Evolutionary conservation across 1,139 yeast species (phyloP).

Genomic region (Candida sp.): DNA sequence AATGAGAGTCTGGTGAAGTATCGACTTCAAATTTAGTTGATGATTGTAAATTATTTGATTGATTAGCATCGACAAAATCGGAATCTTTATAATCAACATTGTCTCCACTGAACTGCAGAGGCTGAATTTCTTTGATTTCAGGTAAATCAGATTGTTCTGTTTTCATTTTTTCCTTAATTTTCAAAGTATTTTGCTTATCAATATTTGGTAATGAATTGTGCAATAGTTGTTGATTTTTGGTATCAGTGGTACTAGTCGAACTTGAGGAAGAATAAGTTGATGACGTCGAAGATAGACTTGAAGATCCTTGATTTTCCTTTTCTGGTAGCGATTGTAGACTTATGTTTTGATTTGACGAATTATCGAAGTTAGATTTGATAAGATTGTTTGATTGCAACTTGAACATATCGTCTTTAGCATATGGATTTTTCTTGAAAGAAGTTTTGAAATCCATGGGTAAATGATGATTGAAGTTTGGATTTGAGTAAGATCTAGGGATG

Average conservation of each 20-base stretch:
- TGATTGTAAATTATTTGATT: not conserved
- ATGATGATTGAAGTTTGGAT: not conserved
- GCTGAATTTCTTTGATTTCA: too few relatives aligned
- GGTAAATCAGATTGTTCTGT: too few relatives aligned
- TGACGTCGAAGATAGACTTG: conserved; percentile 1
- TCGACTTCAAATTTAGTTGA: not conserved
- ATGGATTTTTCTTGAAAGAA: not conserved
- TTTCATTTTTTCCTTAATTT: not conserved
- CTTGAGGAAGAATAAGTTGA: not conserved
- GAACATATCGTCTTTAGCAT: not conserved
- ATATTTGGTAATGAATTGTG: not conserved
- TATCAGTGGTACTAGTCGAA: not conserved
- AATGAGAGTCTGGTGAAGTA: not conserved
- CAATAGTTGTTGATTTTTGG: not conserved
- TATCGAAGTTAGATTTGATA: not conserved
- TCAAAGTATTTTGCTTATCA: not conserved
- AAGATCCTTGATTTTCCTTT: not conserved
- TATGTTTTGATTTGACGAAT: not conserved
- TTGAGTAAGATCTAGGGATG: not conserved
- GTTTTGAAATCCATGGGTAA: not conserved
- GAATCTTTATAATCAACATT: too few relatives aligned
- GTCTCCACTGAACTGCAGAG: too few relatives aligned
- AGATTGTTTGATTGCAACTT: conserved; percentile 1
- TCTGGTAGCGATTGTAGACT: conserved; percentile 3
- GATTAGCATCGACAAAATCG: not conserved